Conservation (phyloP, 345 rosid genomes). For the Rhizophora mangle region DNA sequence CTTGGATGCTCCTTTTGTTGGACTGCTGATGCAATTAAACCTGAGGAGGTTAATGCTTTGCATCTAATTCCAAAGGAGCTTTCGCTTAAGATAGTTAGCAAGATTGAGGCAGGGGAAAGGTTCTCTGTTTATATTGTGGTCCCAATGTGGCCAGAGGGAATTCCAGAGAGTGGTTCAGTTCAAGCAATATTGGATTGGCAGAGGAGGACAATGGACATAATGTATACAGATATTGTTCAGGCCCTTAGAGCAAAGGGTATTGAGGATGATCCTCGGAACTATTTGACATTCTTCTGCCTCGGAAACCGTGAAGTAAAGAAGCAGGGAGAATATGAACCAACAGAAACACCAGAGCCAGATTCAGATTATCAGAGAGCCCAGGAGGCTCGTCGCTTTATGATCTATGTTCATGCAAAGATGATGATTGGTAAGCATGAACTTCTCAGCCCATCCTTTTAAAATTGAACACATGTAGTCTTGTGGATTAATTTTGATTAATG, state of each 20-base stretch:
- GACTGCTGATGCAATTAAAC: constrained; percentile 74
- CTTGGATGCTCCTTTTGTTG: constrained; percentile 89
- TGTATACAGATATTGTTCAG: constrained; percentile 75
- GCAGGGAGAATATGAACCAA: constrained; percentile 81
- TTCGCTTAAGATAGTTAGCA: constrained; percentile 86
- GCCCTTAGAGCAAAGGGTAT: constrained; percentile 71
- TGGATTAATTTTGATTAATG: not conserved
- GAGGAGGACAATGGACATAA: constrained; percentile 95
- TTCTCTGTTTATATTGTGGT: constrained; percentile 83
- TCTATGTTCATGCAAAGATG: constrained; percentile 97
- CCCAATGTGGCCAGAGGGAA: constrained; percentile 99
- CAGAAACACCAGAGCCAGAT: constrained; percentile 84
- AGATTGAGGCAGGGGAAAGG: constrained; percentile 83
- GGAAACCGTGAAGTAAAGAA: constrained; percentile 89
- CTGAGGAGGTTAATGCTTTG: constrained; percentile 78
- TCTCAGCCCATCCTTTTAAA: not conserved
- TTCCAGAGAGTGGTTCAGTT: constrained; percentile 88
- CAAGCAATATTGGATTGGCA: constrained; percentile 99
- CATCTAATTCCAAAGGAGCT: constrained; percentile 96
- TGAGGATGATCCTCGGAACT: constrained; percentile 76
- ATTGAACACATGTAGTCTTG: too few species aligned
- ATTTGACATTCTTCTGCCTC: constrained; percentile 89
- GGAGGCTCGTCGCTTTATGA: constrained; percentile 94
- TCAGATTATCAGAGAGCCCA: constrained; percentile 81
- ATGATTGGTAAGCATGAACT: constrained; percentile 65